A percentile compares a stretch with the other conserved stretches of the same genome.
phyloP scores from a whole-genome alignment of 768 basidiomycete species.

The Filobasidium floriforme region DNA sequence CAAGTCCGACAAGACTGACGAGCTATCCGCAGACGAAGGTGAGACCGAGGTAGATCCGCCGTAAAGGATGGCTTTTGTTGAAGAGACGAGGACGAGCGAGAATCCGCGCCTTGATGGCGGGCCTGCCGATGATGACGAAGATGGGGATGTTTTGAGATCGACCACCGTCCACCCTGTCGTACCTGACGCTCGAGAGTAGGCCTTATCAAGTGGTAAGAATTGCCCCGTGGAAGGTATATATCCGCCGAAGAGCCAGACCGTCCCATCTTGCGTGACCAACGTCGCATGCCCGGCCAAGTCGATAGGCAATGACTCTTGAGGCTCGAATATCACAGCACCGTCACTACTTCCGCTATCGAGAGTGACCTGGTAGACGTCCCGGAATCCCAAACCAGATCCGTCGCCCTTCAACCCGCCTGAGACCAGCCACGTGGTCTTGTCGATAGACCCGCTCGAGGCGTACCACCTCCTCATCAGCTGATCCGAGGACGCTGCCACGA shows the following conservation, averaged over 20 bases:
- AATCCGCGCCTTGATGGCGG: slow-evolving; percentile 33
- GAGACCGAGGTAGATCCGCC: slow-evolving; percentile 61
- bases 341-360: slow-evolving; percentile 44
- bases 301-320: slow-evolving; percentile 56
- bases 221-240: slow-evolving; percentile 40
- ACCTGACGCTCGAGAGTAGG: slow-evolving; percentile 57
- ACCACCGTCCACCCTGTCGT: slow-evolving; percentile 51
- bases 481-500: slow-evolving; percentile 34
- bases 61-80: slow-evolving; percentile 58
- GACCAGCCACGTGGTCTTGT: slow-evolving; percentile 56
- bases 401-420: slow-evolving; percentile 77
- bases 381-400: slow-evolving; percentile 59
- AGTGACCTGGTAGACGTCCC: slow-evolving; percentile 59
- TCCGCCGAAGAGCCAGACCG: slow-evolving; percentile 69
- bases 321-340: slow-evolving; percentile 50
- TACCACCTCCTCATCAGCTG: slow-evolving; percentile 71
- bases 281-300: slow-evolving; percentile 67
- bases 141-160: slow-evolving; percentile 56
- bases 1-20: slow-evolving; percentile 42
- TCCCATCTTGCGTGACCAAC: slow-evolving; percentile 61
- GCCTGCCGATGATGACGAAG: slow-evolving; percentile 32
- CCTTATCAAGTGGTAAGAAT: slow-evolving; percentile 55
- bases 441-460: slow-evolving; percentile 56
- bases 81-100: slow-evolving; percentile 7
- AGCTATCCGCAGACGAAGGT: slow-evolving; percentile 49